Conservation (phyloP, 495 filamentous ascomycete species). For the Podospora australis region DNA sequence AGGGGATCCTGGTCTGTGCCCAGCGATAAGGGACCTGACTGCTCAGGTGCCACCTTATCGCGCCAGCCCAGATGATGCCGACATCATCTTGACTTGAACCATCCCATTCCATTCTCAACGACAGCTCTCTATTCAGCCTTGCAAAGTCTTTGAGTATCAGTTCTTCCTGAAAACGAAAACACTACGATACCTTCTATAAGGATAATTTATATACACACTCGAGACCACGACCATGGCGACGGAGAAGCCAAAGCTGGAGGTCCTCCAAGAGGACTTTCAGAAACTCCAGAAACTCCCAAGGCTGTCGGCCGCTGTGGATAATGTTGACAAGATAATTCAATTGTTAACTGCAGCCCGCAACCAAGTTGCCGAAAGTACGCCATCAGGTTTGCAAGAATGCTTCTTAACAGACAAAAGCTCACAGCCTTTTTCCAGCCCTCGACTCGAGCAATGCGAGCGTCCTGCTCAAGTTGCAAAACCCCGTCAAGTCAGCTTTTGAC, state of each 20-base stretch:
- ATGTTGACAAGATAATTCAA: constrained; percentile 77
- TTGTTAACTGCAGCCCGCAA: constrained; percentile 66
- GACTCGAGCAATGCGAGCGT: constrained; percentile 66
- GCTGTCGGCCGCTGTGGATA: constrained; percentile 60
- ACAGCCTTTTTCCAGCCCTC: constrained; percentile 24
- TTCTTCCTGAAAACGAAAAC: no score
- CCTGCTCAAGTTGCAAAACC: constrained; percentile 77
- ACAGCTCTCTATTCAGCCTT: no score
- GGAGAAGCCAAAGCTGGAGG: constrained; percentile 14
- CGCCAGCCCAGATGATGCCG: no score
- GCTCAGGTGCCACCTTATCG: no score
- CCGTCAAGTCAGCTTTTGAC: constrained; percentile 71
- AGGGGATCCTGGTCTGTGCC: no score
- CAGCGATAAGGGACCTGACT: no score
- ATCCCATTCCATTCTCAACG: no score
- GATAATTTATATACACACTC: no score
- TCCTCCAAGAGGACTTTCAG: constrained; percentile 65
- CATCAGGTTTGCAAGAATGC: background rate
- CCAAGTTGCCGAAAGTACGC: constrained; percentile 57
- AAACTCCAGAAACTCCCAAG: constrained; percentile 63
- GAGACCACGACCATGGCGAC: constrained; percentile 8
- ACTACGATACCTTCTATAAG: no score
- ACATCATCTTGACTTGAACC: no score
- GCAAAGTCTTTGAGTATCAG: no score
- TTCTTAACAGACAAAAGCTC: background rate